Evolutionary conservation across 306 rosid genomes (phyloP), one percentile per base, ranked within the genome.

Genomic region (Malus sieversii): DNA sequence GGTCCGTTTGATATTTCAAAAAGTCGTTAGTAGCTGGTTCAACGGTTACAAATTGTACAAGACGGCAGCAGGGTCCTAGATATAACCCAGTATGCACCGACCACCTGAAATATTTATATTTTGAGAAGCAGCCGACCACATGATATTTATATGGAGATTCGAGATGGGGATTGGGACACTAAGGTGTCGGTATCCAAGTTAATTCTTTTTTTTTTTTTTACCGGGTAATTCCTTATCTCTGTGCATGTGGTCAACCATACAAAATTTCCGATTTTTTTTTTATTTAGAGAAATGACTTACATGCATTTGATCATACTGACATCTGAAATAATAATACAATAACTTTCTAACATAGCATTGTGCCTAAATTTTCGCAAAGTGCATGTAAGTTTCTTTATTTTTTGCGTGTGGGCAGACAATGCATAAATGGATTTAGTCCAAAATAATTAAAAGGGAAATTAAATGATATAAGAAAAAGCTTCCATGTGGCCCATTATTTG

Each of bases 11-110:
- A 25, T 38, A 12, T 67, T 76, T 63, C 61, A 75, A 81, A 85
- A 72, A 66, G 77, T 85, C 72, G 78, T 81, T 86, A 58, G 59
- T 48, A 45, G 58, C 66, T 38, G 55, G 61, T 77, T 48, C 80
- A 83, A 85, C 86, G 88, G 87, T 77, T 82, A 78, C 59, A 77
- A 61, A 40, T 59, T 51, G 2, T 16, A 15, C 55, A 51, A 51
- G 55, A 51, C n/a, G 29, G 62, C 62, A 32, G 68, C 29, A 58
- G 3, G 13, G 44, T 18, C 80, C n/a, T 62, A 32, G 48, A 19
- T 74, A 14, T 40, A 35, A 67, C 83, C 83, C 84, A 78, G 79
- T 38, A 67, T 73, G 30, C 35, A 67, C 90, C 90, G 84, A 84
- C 87, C 83, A 33, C 11, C 10, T 20, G 32, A 40, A 46, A 45